Evolutionary conservation across 306 rosid genomes (phyloP), one percentile per base, ranked within the genome.

Genomic region (Comarum palustre): DNA sequence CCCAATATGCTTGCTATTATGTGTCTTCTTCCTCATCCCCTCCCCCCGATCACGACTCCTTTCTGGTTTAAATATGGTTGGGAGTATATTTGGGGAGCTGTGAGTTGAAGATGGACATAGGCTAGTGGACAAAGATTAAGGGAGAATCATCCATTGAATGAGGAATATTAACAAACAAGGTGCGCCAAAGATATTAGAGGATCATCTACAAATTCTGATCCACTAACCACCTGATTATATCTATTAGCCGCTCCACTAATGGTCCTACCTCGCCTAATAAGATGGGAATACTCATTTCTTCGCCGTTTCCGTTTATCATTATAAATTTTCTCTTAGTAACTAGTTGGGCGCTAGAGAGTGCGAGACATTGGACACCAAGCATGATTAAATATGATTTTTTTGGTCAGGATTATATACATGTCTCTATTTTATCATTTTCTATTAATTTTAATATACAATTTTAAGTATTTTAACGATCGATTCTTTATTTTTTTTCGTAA

Each of bases 41-140:
- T 25, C 64, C 62, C 66, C 62, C 65, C 6, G 57, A 42, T 72
- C 31, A 65, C 55, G 57, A 25, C 58, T 22, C 42, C 24, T 57
- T 42, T 69, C 43, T 63, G 77, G 73, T 78, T 82, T 71, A 66
- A 71, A 77, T 9, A 51, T 71, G 60, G 71, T 19, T 31, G 3
- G 39, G 17, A 75, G 81, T 63, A 75, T 78, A 29, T 82, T 82
- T 78, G 48, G 81, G 86, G 51, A 72, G 63, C 68, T 82, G 80
- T 47, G 77, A 38, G 66, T 45, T 74, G 34, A 64, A 69, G 13
- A 43, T 70, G 31, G 66, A 82, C 57, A 71, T 58, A 78, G 75
- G 78, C 75, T 71, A 75, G 80, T 78, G 78, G 86, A 67, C 74
- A 41, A 71, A 66, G 48, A 48, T 46, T 57, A 68, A 68, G 52